A percentile compares a stretch with the other conserved stretches of the same genome.
Conservation (phyloP, 1,284 basidiomycete genomes). For the Lentinula novae-zelandiae region DNA sequence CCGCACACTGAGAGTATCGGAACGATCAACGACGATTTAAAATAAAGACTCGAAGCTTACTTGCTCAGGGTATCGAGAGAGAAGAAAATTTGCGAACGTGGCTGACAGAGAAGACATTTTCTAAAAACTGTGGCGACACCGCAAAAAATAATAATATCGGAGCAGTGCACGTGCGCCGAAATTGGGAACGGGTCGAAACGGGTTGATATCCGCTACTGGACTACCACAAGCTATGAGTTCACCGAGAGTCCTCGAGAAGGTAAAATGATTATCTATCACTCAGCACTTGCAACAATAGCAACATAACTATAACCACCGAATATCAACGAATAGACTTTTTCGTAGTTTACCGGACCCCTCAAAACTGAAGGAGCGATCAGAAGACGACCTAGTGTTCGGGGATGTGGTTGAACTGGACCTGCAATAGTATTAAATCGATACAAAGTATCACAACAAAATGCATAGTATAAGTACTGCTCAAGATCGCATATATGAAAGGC, state of each 20-base stretch:
- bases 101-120: constrained; percentile 7
- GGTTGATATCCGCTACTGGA: background rate
- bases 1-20: constrained; percentile 68
- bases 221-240: no score
- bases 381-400: no score
- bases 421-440: background rate
- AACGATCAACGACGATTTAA: background rate
- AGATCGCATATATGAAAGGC: background rate
- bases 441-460: background rate
- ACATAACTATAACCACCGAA: no score
- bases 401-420: no score
- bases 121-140: background rate
- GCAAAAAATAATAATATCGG: constrained; percentile 2
- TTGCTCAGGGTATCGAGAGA: background rate
- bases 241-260: no score
- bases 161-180: background rate
- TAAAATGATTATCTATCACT: no score
- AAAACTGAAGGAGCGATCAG: no score
- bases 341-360: no score
- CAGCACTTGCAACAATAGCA: no score
- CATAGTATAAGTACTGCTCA: background rate
- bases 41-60: background rate
- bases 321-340: no score
- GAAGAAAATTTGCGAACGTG: background rate
- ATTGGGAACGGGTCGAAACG: background rate